phyloP scores from a whole-genome alignment of 495 filamentous ascomycete species.

The Neohortaea acidophila region DNA sequence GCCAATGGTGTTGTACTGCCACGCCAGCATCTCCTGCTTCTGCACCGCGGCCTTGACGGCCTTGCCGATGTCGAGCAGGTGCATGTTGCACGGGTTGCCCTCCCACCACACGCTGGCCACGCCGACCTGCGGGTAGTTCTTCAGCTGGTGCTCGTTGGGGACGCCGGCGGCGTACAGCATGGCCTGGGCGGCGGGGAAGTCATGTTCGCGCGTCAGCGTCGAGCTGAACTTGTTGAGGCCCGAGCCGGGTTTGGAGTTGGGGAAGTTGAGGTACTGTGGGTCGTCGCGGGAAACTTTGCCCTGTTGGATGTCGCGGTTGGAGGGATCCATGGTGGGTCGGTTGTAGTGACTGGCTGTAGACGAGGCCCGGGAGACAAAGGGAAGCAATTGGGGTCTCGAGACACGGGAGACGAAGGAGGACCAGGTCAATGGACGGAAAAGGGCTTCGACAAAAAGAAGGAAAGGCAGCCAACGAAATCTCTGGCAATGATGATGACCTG shows the following conservation, averaged over 20 bases:
- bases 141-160: conserved; percentile 70
- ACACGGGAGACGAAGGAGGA: no score
- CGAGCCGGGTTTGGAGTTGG: conserved; percentile 39
- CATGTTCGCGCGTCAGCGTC: conserved; percentile 65
- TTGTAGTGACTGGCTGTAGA: neutral
- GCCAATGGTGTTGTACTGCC: conserved; percentile 89
- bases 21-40: conserved; percentile 77
- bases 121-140: conserved; percentile 80
- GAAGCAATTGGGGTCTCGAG: no score
- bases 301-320: conserved; percentile 28
- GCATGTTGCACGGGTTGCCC: conserved; percentile 70
- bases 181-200: conserved; percentile 89
- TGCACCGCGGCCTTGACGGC: conserved; percentile 72
- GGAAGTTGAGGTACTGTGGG: conserved; percentile 48
- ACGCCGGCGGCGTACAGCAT: conserved; percentile 95
- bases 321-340: conserved; percentile 29
- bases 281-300: conserved; percentile 32
- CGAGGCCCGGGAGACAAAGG: neutral
- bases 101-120: conserved; percentile 94
- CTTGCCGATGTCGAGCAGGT: conserved; percentile 75
- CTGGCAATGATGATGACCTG: conserved; percentile 2
- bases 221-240: conserved; percentile 58
- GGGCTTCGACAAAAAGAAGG: neutral
- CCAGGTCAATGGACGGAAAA: no score
- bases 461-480: neutral